Conservation (phyloP, 306 rosid species). For the Arachis hypogaea region DNA sequence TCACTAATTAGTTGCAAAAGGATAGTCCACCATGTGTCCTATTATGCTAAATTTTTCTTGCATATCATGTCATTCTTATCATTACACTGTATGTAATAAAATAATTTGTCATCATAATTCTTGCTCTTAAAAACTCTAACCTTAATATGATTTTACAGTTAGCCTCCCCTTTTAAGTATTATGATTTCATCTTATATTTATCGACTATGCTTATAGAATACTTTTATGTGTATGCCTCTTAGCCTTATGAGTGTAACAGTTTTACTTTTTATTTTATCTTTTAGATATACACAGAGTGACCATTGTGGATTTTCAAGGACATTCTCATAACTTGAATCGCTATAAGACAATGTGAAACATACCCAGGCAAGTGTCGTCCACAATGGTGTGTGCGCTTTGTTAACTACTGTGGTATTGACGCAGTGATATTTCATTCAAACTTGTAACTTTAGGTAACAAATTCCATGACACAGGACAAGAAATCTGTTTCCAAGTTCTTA, state of each 20-base stretch:
- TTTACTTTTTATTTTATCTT: constrained; percentile 33
- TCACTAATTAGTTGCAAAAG: not conserved
- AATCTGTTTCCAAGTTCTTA: constrained; percentile 67
- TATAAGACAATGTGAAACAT: constrained; percentile 91
- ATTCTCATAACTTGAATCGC: constrained; percentile 62
- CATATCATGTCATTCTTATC: constrained; percentile 5
- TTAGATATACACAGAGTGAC: constrained; percentile 75
- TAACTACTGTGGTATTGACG: constrained; percentile 22
- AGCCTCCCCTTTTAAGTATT: constrained; percentile 94
- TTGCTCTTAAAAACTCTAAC: constrained; percentile 27
- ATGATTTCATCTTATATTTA: constrained; percentile 52
- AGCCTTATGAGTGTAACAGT: constrained; percentile 17
- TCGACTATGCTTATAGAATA: constrained; percentile 13
- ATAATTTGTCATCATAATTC: not conserved
- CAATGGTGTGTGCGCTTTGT: constrained; percentile 49
- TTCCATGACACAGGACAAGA: constrained; percentile 60
- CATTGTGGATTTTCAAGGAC: constrained; percentile 59
- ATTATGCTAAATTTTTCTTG: not conserved
- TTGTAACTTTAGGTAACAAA: constrained; percentile 20
- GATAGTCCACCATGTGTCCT: constrained; percentile 14
- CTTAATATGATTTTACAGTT: constrained; percentile 60
- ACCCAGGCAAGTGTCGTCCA: constrained; percentile 86
- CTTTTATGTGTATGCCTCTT: constrained; percentile 24
- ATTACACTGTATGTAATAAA: constrained; percentile 6
- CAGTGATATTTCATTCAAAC: constrained; percentile 3